Evolutionary conservation across 2,329 filamentous ascomycete genomes (phyloP).

Genomic region (Diaporthe amygdali): DNA sequence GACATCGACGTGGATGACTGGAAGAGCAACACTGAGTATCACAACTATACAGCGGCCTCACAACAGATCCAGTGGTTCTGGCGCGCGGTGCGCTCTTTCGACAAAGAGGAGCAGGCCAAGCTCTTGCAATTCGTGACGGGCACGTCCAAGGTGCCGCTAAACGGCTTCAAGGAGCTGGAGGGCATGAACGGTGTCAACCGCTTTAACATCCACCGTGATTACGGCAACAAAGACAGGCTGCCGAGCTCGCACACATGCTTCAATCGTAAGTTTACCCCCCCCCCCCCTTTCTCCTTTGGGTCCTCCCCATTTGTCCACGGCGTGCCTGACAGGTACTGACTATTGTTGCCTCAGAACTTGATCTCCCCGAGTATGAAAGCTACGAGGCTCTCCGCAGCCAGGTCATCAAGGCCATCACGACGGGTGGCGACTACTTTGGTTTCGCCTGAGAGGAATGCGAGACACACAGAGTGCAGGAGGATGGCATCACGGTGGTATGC

Average conservation of each 20-base stretch:
- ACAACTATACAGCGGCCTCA: constrained; percentile 94
- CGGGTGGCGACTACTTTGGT: constrained; percentile 95
- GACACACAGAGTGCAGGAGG: neutral
- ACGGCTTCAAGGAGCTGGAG: constrained; percentile 98
- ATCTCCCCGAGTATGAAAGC: constrained; percentile 96
- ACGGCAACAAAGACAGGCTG: constrained; percentile 92
- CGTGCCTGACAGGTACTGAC: constrained; percentile 40
- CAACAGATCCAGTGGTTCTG: constrained; percentile 99
- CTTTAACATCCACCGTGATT: constrained; percentile 99
- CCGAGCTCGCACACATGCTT: constrained; percentile 99
- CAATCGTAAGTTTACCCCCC: constrained; percentile 77
- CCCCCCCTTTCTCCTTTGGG: neutral
- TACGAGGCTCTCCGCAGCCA: constrained; percentile 90
- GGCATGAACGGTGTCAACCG: constrained; percentile 98
- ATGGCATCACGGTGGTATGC: neutral
- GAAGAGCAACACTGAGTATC: constrained; percentile 99
- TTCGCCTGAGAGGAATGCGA: constrained; percentile 71
- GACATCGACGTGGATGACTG: constrained; percentile 99
- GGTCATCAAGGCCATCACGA: constrained; percentile 94
- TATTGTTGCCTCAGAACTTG: constrained; percentile 71
- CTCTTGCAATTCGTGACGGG: constrained; percentile 97
- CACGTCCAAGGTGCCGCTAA: constrained; percentile 96
- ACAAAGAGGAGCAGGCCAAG: constrained; percentile 98
- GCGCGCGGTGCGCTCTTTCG: constrained; percentile 94
- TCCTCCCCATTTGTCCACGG: neutral